These are phyloP conservation scores for Lachancea lanzarotensis DNA, from an alignment of 805 yeast genomes.

Conservation along the genomic window DNA sequence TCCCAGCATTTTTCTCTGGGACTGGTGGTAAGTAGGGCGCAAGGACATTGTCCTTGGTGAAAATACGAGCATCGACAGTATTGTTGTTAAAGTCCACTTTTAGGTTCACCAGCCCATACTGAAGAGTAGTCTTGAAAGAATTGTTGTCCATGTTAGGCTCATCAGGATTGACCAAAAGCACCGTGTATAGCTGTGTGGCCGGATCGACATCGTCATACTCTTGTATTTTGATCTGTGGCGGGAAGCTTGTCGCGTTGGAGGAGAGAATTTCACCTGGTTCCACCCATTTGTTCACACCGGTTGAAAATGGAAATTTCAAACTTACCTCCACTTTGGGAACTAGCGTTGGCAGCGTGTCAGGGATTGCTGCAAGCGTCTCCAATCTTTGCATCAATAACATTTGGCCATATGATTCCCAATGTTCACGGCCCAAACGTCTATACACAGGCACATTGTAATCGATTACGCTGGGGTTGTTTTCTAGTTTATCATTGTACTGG, in stretches of 20 bases:
- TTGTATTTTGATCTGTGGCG: conserved; percentile 72
- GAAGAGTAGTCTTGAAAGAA: conserved; percentile 62
- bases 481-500: conserved; percentile 36
- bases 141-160: conserved; percentile 70
- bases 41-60: conserved; percentile 39
- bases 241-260: conserved; percentile 61
- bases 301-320: conserved; percentile 66
- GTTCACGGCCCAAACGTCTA: conserved; percentile 56
- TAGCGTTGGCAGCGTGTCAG: conserved; percentile 89
- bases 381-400: conserved; percentile 88
- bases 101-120: conserved; percentile 71
- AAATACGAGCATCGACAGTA: conserved; percentile 37
- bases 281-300: conserved; percentile 58
- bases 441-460: conserved; percentile 78
- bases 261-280: conserved; percentile 75
- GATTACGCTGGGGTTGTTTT: conserved; percentile 38
- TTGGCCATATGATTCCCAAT: conserved; percentile 66
- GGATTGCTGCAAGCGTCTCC: conserved; percentile 77
- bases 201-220: conserved; percentile 50
- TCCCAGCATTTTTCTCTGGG: conserved; percentile 82
- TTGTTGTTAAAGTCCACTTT: conserved; percentile 51
- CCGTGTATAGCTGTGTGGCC: conserved; percentile 56
- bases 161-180: conserved; percentile 86
- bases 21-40: conserved; percentile 69
- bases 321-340: conserved; percentile 72